phyloP scores from a whole-genome alignment of 2,329 filamentous ascomycete genomes.

The Furcasterigmium furcatum region DNA sequence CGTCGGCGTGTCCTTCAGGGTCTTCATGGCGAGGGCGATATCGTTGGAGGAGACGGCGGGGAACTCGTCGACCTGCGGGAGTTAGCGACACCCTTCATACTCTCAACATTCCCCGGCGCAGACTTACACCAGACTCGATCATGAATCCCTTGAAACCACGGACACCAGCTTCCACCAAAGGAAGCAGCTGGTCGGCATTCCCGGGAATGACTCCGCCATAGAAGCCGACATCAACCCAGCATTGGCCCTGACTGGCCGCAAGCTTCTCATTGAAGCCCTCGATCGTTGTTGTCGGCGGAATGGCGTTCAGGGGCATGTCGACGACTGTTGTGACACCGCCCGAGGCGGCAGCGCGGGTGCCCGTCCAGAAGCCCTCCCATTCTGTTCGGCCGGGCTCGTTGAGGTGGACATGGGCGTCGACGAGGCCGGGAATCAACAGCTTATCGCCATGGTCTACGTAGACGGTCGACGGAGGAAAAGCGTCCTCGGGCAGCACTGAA shows the following conservation, averaged over 20 bases:
- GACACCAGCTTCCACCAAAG: constrained; percentile 80
- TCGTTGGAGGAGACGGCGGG: constrained; percentile 82
- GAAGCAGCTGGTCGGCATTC: constrained; percentile 75
- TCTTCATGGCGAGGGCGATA: constrained; percentile 75
- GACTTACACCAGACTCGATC: constrained; percentile 86
- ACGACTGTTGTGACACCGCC: constrained; percentile 95
- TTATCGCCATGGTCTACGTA: constrained; percentile 85
- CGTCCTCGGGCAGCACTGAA: constrained; percentile 67
- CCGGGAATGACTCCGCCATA: constrained; percentile 94
- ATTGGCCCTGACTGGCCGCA: constrained; percentile 77
- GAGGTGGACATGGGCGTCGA: constrained; percentile 95
- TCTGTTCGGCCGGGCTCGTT: constrained; percentile 96
- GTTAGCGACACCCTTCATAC: not conserved
- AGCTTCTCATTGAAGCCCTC: constrained; percentile 81
- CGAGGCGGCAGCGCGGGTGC: constrained; percentile 88
- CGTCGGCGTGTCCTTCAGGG: constrained; percentile 76
- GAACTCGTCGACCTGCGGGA: constrained; percentile 81
- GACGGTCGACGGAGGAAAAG: constrained; percentile 68
- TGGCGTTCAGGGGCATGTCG: constrained; percentile 97
- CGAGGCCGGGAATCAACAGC: constrained; percentile 83
- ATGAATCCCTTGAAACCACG: constrained; percentile 97
- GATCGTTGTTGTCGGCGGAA: constrained; percentile 92
- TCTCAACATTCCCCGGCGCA: not conserved
- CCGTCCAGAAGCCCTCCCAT: constrained; percentile 98
- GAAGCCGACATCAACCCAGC: constrained; percentile 99